Percentiles rank a stretch among this genome's conserved stretches.
Evolutionary conservation across 805 yeast genomes (phyloP).

Genomic region (Suhomyces emberorum): DNA sequence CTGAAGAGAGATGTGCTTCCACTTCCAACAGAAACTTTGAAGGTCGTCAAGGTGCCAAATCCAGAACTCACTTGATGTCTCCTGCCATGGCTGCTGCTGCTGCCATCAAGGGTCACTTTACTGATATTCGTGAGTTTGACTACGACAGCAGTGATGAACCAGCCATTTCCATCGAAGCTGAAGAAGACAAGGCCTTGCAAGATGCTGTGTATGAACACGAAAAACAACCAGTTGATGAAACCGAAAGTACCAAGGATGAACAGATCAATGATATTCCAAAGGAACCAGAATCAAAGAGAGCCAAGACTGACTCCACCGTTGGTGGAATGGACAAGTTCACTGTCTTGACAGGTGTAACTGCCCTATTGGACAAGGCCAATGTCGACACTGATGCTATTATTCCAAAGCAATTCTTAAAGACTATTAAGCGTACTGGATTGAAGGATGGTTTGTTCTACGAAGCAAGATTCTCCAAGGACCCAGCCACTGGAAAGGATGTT

Average conservation of each 20-base stretch:
- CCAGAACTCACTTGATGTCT: constrained; percentile 96
- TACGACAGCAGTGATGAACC: constrained; percentile 61
- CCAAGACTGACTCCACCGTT: constrained; percentile 8
- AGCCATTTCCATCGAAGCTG: constrained; percentile 48
- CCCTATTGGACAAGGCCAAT: constrained; percentile 91
- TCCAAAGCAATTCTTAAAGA: constrained; percentile 96
- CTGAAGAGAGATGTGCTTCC: constrained; percentile 97
- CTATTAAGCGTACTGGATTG: constrained; percentile 96
- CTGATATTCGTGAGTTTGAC: constrained; percentile 82
- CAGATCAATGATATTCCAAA: constrained; percentile 62
- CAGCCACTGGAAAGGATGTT: constrained; percentile 64
- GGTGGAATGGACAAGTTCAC: constrained; percentile 71
- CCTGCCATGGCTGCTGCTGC: constrained; percentile 99
- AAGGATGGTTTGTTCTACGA: constrained; percentile 88
- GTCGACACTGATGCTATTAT: constrained; percentile 98
- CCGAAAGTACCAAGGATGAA: constrained; percentile 52
- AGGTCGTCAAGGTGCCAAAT: constrained; percentile 96
- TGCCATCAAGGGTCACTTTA: constrained; percentile 83
- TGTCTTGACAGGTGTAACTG: constrained; percentile 80
- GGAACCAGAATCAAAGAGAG: constrained; percentile 24
- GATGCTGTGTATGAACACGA: constrained; percentile 71
- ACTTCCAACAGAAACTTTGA: constrained; percentile 98
- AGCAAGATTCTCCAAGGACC: constrained; percentile 66
- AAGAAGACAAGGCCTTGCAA: constrained; percentile 56
- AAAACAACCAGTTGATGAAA: constrained; percentile 54